Evolutionary conservation across 305 asterid species (phyloP).

Genomic region (Solanum chacoense): DNA sequence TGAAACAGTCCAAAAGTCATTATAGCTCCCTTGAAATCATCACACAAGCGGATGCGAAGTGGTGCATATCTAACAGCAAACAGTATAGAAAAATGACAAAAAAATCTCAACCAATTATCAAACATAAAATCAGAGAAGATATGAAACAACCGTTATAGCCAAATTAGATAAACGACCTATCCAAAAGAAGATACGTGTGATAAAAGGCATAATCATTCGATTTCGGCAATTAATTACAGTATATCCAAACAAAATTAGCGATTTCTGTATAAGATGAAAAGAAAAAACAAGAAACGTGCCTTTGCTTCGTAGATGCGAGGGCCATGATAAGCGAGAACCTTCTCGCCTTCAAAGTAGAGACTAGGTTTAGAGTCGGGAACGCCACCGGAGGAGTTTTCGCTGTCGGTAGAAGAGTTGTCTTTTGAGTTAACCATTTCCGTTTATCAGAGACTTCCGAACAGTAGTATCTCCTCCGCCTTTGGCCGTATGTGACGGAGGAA

Average conservation of each 20-base stretch:
- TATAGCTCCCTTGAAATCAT: not conserved
- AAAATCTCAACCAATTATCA: not conserved
- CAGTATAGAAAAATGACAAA: not conserved
- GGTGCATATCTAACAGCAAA: not conserved
- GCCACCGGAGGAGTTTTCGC: conserved; percentile 58
- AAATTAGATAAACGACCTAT: not conserved
- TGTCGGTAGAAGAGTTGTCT: conserved; percentile 54
- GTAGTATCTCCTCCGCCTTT: not conserved
- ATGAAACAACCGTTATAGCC: not conserved
- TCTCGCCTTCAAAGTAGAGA: conserved; percentile 63
- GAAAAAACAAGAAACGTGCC: conserved; percentile 24
- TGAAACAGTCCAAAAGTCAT: not conserved
- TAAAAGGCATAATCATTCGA: not conserved
- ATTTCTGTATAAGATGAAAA: not conserved
- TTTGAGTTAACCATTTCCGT: conserved; percentile 41
- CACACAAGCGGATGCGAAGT: not conserved
- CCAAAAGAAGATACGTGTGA: not conserved
- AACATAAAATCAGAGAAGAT: not conserved
- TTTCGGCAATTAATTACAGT: not conserved
- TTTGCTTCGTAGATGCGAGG: conserved; percentile 85
- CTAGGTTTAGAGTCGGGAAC: conserved; percentile 39
- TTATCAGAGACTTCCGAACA: not conserved
- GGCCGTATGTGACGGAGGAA: not conserved
- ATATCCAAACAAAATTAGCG: not conserved
- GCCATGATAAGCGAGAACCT: conserved; percentile 78